A percentile compares a stretch with the other conserved stretches of the same genome.
phyloP scores from a whole-genome alignment of 768 basidiomycete species.

The Omphalotus guepiniiformis region DNA sequence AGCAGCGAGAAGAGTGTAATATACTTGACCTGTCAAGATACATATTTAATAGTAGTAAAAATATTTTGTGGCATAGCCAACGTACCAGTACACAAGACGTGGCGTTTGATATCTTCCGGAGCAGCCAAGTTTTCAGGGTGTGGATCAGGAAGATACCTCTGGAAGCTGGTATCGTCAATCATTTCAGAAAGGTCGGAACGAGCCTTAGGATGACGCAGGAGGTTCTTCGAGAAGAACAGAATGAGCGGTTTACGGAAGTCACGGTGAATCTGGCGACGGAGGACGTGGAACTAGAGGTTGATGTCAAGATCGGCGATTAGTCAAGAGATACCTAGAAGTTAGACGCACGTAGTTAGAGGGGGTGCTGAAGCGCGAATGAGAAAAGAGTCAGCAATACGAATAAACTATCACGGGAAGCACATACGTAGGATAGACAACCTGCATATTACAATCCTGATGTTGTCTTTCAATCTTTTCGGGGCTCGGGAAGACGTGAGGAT shows the following conservation, averaged over 20 bases:
- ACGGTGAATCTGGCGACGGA: conserved; percentile 94
- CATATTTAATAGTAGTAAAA: conserved; percentile 1
- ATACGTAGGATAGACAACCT: conserved; percentile 95
- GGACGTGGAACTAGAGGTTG: conserved; percentile 77
- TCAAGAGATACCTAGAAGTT: background rate
- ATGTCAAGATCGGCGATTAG: conserved; percentile 1
- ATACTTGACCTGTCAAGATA: conserved; percentile 79
- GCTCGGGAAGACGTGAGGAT: conserved; percentile 86
- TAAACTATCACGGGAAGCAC: conserved; percentile 24
- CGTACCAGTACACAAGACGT: conserved; percentile 83
- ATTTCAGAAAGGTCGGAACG: conserved; percentile 87
- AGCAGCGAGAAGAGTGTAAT: conserved; percentile 83
- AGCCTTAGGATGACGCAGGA: conserved; percentile 92
- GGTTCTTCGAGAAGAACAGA: conserved; percentile 94
- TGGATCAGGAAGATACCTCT: conserved; percentile 88
- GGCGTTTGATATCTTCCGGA: conserved; percentile 85
- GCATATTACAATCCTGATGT: conserved; percentile 99
- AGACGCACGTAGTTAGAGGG: conserved; percentile 84
- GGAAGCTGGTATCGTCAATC: conserved; percentile 84
- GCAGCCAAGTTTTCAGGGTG: conserved; percentile 67
- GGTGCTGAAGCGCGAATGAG: conserved; percentile 45
- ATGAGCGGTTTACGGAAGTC: conserved; percentile 98
- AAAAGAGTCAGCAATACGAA: conserved; percentile 10
- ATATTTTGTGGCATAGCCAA: background rate
- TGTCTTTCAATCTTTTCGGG: conserved; percentile 89